phyloP scores from a whole-genome alignment of 1,284 basidiomycete genomes.

The Porogramme epimiltina region DNA sequence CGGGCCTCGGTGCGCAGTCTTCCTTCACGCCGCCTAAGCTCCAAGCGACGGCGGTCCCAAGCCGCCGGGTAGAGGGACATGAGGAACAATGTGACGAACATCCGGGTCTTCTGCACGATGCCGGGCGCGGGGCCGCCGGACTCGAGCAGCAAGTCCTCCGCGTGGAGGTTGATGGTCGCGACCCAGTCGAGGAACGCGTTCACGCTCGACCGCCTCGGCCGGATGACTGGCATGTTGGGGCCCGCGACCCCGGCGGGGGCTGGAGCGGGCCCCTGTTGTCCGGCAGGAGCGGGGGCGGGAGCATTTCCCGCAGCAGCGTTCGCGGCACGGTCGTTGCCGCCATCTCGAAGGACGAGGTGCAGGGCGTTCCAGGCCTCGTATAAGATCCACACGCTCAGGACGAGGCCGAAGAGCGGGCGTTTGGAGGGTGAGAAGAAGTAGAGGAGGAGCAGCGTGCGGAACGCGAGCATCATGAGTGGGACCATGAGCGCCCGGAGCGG shows the following conservation, averaged over 20 bases:
- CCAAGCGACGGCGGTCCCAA: constrained; percentile 68
- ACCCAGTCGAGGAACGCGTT: constrained; percentile 50
- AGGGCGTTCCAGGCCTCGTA: constrained; percentile 81
- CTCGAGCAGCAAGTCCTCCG: constrained; percentile 55
- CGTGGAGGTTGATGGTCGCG: constrained; percentile 56
- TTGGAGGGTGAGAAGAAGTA: constrained; percentile 80
- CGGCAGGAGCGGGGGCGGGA: not conserved
- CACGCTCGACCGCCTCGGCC: constrained; percentile 23
- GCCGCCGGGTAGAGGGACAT: constrained; percentile 73
- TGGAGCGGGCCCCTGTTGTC: not conserved
- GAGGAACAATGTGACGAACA: constrained; percentile 60
- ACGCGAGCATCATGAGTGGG: constrained; percentile 64
- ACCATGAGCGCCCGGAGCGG: constrained; percentile 63
- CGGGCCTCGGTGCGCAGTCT: constrained; percentile 67
- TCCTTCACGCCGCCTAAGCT: constrained; percentile 66
- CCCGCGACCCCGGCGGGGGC: constrained; percentile 17
- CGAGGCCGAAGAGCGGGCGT: constrained; percentile 68
- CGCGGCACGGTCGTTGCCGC: constrained; percentile 24
- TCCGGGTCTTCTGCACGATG: constrained; percentile 48
- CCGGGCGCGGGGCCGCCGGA: constrained; percentile 40
- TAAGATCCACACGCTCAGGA: constrained; percentile 69
- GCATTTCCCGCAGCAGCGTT: constrained; percentile 7
- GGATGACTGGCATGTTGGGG: constrained; percentile 16
- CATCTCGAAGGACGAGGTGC: constrained; percentile 51
- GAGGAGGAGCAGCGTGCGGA: constrained; percentile 70